Percentiles rank a stretch among this genome's conserved stretches.
These are phyloP conservation scores for Daldinia grandis DNA, from an alignment of 495 filamentous ascomycete species.

Conservation along the genomic window DNA sequence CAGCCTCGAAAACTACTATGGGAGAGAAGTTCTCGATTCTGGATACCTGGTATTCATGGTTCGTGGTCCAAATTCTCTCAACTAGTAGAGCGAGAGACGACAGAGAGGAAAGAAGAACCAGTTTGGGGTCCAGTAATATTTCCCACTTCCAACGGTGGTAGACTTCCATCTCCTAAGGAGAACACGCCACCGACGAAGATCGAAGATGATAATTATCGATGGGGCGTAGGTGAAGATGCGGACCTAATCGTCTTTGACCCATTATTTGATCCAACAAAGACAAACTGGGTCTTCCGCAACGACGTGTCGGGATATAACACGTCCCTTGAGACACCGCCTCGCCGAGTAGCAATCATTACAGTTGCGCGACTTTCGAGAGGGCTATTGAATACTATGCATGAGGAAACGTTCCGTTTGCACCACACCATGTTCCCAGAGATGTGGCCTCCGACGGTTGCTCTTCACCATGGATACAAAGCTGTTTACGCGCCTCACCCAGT, in stretches of 20 bases:
- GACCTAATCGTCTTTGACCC: slow-evolving; percentile 64
- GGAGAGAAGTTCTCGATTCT: slow-evolving; percentile 59
- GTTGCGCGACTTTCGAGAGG: slow-evolving; percentile 75
- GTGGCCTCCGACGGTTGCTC: slow-evolving; percentile 77
- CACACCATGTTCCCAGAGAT: slow-evolving; percentile 89
- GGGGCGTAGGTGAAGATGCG: slow-evolving; percentile 69
- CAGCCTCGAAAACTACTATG: slow-evolving; percentile 64
- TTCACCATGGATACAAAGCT: slow-evolving; percentile 88
- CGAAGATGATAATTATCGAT: slow-evolving; percentile 59
- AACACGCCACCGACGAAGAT: slow-evolving; percentile 55
- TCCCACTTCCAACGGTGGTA: slow-evolving; percentile 20
- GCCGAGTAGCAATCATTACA: slow-evolving; percentile 80
- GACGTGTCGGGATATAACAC: slow-evolving; percentile 83
- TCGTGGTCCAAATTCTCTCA: slow-evolving; percentile 54
- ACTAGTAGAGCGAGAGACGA: slow-evolving; percentile 49
- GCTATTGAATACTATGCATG: slow-evolving; percentile 80
- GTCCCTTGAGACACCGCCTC: slow-evolving; percentile 67
- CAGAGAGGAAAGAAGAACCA: slow-evolving; percentile 28
- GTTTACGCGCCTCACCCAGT: slow-evolving; percentile 86
- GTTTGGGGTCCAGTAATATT: slow-evolving; percentile 43
- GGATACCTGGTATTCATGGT: slow-evolving; percentile 56
- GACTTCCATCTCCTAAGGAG: slow-evolving; percentile 45
- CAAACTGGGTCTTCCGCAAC: slow-evolving; percentile 61
- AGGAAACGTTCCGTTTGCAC: slow-evolving; percentile 72
- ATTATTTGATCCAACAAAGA: slow-evolving; percentile 60